Percentiles rank a stretch among this genome's conserved stretches.
phyloP scores from a whole-genome alignment of 345 rosid species.

The Rubroshorea leprosula region DNA sequence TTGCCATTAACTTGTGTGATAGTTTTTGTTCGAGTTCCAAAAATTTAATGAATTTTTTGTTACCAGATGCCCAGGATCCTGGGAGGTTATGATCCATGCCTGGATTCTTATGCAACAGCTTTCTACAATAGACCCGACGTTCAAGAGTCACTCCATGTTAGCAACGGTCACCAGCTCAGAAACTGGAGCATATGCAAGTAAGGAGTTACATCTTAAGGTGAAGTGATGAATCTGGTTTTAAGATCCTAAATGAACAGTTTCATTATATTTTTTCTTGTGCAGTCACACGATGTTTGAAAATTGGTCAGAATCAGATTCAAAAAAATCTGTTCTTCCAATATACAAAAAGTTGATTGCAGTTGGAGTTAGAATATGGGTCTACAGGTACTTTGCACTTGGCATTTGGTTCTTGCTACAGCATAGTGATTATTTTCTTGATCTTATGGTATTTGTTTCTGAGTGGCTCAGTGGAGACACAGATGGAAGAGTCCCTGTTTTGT shows the following conservation, averaged over 20 bases:
- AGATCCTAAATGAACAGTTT: not conserved
- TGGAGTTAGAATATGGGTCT: slow-evolving; percentile 80
- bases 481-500: slow-evolving; percentile 89
- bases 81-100: slow-evolving; percentile 88
- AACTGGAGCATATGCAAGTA: slow-evolving; percentile 99
- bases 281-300: slow-evolving; percentile 43
- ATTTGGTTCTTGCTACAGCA: not conserved
- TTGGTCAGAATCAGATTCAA: slow-evolving; percentile 59
- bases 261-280: slow-evolving; percentile 13
- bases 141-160: slow-evolving; percentile 82
- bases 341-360: slow-evolving; percentile 74
- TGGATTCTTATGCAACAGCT: slow-evolving; percentile 58
- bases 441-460: too few species aligned
- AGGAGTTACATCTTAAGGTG: not conserved
- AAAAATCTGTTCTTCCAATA: slow-evolving; percentile 67
- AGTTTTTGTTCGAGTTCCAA: too few species aligned
- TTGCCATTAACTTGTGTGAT: too few species aligned
- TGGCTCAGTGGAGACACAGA: slow-evolving; percentile 84
- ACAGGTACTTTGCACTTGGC: slow-evolving; percentile 48
- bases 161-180: slow-evolving; percentile 49
- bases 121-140: slow-evolving; percentile 77
- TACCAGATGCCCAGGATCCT: slow-evolving; percentile 62
- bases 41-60: too few species aligned
- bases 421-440: not conserved
- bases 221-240: not conserved